Evolutionary conservation across 2,329 filamentous ascomycete genomes (phyloP).

Genomic region (Penicillium hesseltinei): DNA sequence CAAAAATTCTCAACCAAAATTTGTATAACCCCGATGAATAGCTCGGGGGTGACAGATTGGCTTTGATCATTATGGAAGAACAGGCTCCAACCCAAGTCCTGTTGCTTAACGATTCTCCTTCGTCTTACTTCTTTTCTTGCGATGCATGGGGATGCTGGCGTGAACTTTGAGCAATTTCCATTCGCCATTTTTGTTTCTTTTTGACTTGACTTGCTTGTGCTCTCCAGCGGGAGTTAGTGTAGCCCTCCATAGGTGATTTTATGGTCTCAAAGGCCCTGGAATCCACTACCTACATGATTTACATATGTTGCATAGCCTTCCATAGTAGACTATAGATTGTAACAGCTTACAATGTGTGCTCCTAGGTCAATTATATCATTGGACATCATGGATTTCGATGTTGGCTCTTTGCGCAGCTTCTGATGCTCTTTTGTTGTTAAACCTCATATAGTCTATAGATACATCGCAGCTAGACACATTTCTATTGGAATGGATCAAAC

Average conservation of each 20-base stretch:
- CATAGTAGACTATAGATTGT: neutral
- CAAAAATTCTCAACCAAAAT: constrained; percentile 88
- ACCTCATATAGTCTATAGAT: neutral
- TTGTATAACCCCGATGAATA: constrained; percentile 80
- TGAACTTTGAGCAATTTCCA: constrained; percentile 17
- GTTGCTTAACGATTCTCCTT: constrained; percentile 28
- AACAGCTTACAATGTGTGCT: neutral
- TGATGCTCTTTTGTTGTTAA: neutral
- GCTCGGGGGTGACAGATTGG: constrained; percentile 3
- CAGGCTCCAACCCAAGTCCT: constrained; percentile 10
- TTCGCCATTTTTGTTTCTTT: constrained; percentile 16
- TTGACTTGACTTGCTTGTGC: constrained; percentile 12
- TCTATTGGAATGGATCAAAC: neutral
- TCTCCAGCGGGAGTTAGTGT: constrained; percentile 37
- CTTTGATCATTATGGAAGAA: constrained; percentile 17
- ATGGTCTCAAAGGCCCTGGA: neutral
- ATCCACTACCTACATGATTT: constrained; percentile 11
- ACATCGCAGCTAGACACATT: neutral
- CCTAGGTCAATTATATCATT: neutral
- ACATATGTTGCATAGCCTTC: neutral
- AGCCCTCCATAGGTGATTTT: constrained; percentile 20
- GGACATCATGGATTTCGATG: no score
- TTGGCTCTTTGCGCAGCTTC: neutral
- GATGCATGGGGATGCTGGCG: constrained; percentile 36
- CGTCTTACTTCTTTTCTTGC: constrained; percentile 21